A percentile compares a stretch with the other conserved stretches of the same genome.
phyloP scores from a whole-genome alignment of 352 stramenopile species.

The Globisporangium emineosum region DNA sequence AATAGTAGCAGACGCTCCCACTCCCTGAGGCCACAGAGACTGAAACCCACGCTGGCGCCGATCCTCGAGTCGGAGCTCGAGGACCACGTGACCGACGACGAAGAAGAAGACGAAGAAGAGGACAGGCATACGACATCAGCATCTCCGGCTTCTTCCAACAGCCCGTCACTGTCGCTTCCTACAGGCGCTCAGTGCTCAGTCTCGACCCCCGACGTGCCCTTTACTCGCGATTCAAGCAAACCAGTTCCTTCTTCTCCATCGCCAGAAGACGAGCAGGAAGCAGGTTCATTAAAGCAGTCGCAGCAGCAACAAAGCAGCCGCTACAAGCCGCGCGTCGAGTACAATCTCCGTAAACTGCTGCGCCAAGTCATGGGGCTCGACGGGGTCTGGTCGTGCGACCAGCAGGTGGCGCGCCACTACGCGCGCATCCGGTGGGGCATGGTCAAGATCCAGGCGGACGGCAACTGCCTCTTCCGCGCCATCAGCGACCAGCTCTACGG shows the following conservation, averaged over 20 bases:
- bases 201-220: not conserved
- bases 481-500: constrained; percentile 60
- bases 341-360: constrained; percentile 20
- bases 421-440: constrained; percentile 29
- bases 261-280: not conserved
- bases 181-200: constrained; percentile 1
- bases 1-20: not conserved
- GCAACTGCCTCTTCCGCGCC: constrained; percentile 56
- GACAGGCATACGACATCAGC: not conserved
- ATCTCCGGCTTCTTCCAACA: constrained; percentile 9
- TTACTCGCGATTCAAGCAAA: not conserved
- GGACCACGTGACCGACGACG: constrained; percentile 12
- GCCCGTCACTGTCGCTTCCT: constrained; percentile 1
- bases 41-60: constrained; percentile 1
- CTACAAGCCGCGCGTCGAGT: constrained; percentile 18
- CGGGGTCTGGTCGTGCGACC: constrained; percentile 31
- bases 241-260: not conserved
- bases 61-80: constrained; percentile 19
- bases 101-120: not conserved
- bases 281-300: not conserved
- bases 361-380: constrained; percentile 19
- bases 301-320: not conserved
- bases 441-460: constrained; percentile 29
- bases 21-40: not conserved
- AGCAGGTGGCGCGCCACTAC: constrained; percentile 43